phyloP scores from a whole-genome alignment of 2,329 filamentous ascomycete species.

The Blastomyces parvus region DNA sequence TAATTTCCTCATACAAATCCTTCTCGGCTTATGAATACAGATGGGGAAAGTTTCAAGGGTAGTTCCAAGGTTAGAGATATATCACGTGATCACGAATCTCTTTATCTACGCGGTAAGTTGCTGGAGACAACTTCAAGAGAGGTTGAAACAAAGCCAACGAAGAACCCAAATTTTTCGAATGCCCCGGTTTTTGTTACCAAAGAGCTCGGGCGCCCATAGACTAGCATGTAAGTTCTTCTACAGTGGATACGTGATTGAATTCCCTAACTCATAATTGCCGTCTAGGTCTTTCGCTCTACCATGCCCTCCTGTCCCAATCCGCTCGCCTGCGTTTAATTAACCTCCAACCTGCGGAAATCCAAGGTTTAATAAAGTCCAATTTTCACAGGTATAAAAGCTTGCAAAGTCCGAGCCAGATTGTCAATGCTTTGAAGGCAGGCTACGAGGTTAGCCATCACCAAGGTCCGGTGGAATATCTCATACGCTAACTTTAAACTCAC shows the following conservation, averaged over 20 bases:
- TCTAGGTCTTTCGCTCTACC: slow-evolving; percentile 37
- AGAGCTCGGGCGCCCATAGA: slow-evolving; percentile 32
- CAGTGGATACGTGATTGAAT: not conserved
- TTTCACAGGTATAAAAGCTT: slow-evolving; percentile 33
- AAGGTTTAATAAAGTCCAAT: slow-evolving; percentile 26
- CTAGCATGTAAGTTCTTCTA: slow-evolving; percentile 33
- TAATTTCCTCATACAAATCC: not conserved
- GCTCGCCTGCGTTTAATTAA: slow-evolving; percentile 21
- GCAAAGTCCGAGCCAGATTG: slow-evolving; percentile 31
- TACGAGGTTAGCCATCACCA: slow-evolving; percentile 27
- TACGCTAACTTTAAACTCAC: not conserved
- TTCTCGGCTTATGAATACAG: not conserved
- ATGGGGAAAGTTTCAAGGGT: not conserved
- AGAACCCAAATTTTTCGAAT: slow-evolving; percentile 21
- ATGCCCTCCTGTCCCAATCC: slow-evolving; percentile 38
- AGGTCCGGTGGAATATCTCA: not conserved
- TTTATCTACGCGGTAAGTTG: too few species aligned
- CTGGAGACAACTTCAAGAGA: not conserved
- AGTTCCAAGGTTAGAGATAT: too few species aligned
- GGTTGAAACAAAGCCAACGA: not conserved
- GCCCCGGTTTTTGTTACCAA: slow-evolving; percentile 29
- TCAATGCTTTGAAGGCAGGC: slow-evolving; percentile 33
- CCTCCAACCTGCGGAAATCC: slow-evolving; percentile 19
- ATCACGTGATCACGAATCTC: not conserved
- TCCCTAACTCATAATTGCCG: slow-evolving; percentile 6